Conservation (phyloP, 768 basidiomycete species). For the Galerina sulciceps region DNA sequence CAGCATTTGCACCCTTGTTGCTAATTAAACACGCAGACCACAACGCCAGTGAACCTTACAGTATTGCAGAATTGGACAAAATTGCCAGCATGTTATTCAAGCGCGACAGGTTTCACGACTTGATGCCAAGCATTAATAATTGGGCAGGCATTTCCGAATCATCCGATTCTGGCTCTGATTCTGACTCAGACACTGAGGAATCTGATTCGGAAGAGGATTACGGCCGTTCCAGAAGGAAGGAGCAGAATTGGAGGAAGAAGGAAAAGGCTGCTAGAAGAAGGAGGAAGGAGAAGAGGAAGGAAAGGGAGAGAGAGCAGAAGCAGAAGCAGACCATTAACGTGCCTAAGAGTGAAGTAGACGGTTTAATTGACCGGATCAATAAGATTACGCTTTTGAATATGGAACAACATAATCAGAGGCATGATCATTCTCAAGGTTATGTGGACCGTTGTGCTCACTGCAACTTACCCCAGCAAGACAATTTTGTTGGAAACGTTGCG, state of each 20-base stretch:
- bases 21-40: not conserved
- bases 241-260: not conserved
- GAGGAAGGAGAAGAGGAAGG: not conserved
- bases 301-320: too few species aligned
- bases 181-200: slow-evolving; percentile 1
- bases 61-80: not conserved
- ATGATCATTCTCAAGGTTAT: not conserved
- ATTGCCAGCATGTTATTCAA: slow-evolving; percentile 11
- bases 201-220: not conserved
- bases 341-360: not conserved
- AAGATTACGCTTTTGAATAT: not conserved
- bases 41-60: slow-evolving; percentile 5
- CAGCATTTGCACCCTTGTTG: not conserved
- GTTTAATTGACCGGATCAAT: not conserved
- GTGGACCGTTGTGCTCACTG: not conserved
- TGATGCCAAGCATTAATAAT: not conserved
- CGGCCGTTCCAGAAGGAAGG: not conserved
- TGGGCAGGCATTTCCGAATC: slow-evolving; percentile 1
- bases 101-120: slow-evolving; percentile 1
- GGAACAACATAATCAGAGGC: not conserved
- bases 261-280: not conserved
- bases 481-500: not conserved
- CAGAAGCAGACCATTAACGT: not conserved
- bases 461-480: not conserved
- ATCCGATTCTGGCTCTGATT: not conserved